phyloP scores from a whole-genome alignment of 2,329 filamentous ascomycete species.

The Fusarium zealandicum region DNA sequence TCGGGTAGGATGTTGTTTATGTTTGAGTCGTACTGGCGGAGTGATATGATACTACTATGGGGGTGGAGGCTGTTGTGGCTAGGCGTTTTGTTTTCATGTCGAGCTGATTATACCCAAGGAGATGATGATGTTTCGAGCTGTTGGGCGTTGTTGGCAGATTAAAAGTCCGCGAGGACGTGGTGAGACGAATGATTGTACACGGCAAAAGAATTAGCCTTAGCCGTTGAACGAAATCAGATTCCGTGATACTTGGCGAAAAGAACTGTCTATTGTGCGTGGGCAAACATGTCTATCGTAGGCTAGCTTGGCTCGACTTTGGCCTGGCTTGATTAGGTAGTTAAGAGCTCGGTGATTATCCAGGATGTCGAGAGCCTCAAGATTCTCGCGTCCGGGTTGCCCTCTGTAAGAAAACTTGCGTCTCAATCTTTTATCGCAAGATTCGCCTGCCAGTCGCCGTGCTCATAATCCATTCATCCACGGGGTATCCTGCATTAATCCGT shows the following conservation, averaged over 20 bases:
- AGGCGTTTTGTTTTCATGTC: constrained; percentile 10
- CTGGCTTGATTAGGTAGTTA: constrained; percentile 28
- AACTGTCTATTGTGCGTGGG: constrained; percentile 45
- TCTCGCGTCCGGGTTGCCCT: constrained; percentile 12
- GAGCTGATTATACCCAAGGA: constrained; percentile 19
- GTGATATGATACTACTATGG: not conserved
- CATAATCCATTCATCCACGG: constrained; percentile 20
- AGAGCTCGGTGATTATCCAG: constrained; percentile 26
- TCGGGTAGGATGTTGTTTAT: not conserved
- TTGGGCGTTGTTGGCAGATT: not conserved
- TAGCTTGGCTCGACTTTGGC: constrained; percentile 34
- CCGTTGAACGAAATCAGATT: not conserved
- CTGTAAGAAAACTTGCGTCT: constrained; percentile 8
- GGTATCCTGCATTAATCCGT: constrained; percentile 31
- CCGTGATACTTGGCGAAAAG: constrained; percentile 32
- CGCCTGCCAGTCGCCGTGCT: constrained; percentile 23
- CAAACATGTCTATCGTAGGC: constrained; percentile 43
- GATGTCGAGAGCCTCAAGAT: constrained; percentile 8
- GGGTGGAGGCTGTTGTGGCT: not conserved
- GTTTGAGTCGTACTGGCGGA: not conserved
- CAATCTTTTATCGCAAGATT: constrained; percentile 8
- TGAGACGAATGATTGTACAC: not conserved
- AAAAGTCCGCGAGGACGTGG: not conserved
- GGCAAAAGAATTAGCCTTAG: too few species aligned
- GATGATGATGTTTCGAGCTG: not conserved